Evolutionary conservation across 192 early-diverging fungal genomes (phyloP).

Genomic region (Dissophora globulifera): DNA sequence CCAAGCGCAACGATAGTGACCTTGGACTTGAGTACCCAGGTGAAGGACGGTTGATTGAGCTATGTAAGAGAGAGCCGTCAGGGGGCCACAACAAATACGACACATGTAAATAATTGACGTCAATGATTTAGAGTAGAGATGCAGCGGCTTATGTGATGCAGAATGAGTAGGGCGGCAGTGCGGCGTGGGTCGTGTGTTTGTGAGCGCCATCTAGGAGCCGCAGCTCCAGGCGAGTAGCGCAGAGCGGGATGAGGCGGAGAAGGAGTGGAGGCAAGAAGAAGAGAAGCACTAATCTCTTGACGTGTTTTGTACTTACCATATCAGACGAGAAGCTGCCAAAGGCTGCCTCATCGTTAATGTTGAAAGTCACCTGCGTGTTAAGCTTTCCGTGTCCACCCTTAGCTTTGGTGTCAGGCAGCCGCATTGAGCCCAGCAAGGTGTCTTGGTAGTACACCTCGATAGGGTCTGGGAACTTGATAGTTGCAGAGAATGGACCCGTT

Average conservation of each 20-base stretch:
- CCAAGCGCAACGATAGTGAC: constrained; percentile 53
- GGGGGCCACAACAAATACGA: too few relatives aligned
- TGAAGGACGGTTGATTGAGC: constrained; percentile 27
- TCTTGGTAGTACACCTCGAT: constrained; percentile 57
- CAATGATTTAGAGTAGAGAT: background rate
- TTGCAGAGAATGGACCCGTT: constrained; percentile 64
- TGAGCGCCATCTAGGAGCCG: background rate
- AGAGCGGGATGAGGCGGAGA: background rate
- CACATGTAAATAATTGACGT: too few relatives aligned
- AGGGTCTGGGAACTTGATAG: constrained; percentile 57
- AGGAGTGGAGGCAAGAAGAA: too few relatives aligned
- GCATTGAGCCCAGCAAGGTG: constrained; percentile 30
- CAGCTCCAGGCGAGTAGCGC: too few relatives aligned
- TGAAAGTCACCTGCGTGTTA: constrained; percentile 9
- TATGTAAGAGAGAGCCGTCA: too few relatives aligned
- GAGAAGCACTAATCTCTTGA: too few relatives aligned
- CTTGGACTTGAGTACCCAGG: constrained; percentile 47
- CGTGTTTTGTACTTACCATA: constrained; percentile 59
- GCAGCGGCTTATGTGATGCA: background rate
- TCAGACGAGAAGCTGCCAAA: constrained; percentile 54
- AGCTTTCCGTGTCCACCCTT: constrained; percentile 31
- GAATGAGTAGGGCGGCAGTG: background rate
- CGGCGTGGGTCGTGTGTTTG: background rate
- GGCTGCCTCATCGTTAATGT: constrained; percentile 26
- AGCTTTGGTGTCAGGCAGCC: constrained; percentile 36